Evolutionary conservation across 176 grass and related monocot genomes (phyloP).

Genomic region (Cenchrus purpureus): DNA sequence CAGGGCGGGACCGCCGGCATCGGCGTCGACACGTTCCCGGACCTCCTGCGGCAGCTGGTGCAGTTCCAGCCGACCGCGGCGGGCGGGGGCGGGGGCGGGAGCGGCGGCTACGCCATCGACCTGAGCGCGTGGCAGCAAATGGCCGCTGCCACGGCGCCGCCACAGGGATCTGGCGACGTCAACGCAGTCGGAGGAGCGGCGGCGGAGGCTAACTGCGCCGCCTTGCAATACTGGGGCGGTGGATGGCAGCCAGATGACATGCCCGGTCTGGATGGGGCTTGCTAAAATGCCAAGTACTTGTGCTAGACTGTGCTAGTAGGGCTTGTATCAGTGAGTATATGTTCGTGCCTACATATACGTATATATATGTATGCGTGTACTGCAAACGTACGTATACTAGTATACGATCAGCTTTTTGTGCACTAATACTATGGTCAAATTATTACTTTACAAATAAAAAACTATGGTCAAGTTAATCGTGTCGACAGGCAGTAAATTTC

Average conservation of each 20-base stretch:
- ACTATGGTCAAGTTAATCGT: too few species aligned
- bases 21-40: constrained; percentile 51
- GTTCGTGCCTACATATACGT: constrained; percentile 9
- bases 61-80: constrained; percentile 40
- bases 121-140: constrained; percentile 56
- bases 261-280: constrained; percentile 39
- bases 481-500: too few species aligned
- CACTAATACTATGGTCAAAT: background rate
- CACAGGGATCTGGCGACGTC: constrained; percentile 7
- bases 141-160: background rate
- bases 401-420: background rate
- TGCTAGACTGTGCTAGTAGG: background rate
- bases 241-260: constrained; percentile 52
- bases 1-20: background rate
- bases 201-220: constrained; percentile 39
- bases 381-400: background rate
- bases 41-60: constrained; percentile 58
- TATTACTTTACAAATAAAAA: too few species aligned
- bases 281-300: background rate
- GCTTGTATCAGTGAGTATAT: background rate
- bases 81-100: background rate
- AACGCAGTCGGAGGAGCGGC: constrained; percentile 12
- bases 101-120: constrained; percentile 49
- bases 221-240: constrained; percentile 51
- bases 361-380: background rate